Percentiles rank a stretch among this genome's conserved stretches.
These are phyloP conservation scores for Candida namnaoensis DNA, from an alignment of 805 yeast species.

Conservation along the genomic window DNA sequence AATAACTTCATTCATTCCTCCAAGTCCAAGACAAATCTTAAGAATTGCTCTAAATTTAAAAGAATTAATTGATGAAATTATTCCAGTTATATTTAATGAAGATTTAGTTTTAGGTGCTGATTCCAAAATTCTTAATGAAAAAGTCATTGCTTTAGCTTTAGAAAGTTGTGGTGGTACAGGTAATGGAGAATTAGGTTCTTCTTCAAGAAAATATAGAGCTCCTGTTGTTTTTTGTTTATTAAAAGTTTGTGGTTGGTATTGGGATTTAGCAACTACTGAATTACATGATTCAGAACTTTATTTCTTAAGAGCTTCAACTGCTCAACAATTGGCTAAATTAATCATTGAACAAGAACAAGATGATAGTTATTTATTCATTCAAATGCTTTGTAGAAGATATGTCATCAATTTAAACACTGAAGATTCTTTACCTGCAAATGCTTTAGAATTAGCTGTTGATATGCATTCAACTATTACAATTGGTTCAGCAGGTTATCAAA, in stretches of 20 bases:
- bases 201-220: slow-evolving; percentile 57
- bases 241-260: slow-evolving; percentile 76
- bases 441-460: slow-evolving; percentile 80
- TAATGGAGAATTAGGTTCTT: slow-evolving; percentile 41
- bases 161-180: slow-evolving; percentile 81
- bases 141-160: slow-evolving; percentile 50
- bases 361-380: slow-evolving; percentile 56
- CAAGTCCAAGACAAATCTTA: slow-evolving; percentile 58
- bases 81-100: slow-evolving; percentile 56
- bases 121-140: slow-evolving; percentile 49
- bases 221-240: slow-evolving; percentile 62
- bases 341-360: slow-evolving; percentile 53
- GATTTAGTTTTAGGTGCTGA: slow-evolving; percentile 42
- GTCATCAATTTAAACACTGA: slow-evolving; percentile 52
- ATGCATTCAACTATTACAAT: slow-evolving; percentile 73
- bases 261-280: slow-evolving; percentile 47
- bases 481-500: slow-evolving; percentile 73
- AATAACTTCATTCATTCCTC: slow-evolving; percentile 21
- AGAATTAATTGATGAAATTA: slow-evolving; percentile 57
- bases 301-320: slow-evolving; percentile 52
- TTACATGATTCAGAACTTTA: slow-evolving; percentile 62
- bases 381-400: slow-evolving; percentile 72
- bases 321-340: slow-evolving; percentile 63
- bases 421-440: slow-evolving; percentile 61
- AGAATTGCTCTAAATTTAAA: slow-evolving; percentile 70